These are phyloP conservation scores for Psophocarpus tetragonolobus DNA, from an alignment of 306 rosid species.

Conservation along the genomic window DNA sequence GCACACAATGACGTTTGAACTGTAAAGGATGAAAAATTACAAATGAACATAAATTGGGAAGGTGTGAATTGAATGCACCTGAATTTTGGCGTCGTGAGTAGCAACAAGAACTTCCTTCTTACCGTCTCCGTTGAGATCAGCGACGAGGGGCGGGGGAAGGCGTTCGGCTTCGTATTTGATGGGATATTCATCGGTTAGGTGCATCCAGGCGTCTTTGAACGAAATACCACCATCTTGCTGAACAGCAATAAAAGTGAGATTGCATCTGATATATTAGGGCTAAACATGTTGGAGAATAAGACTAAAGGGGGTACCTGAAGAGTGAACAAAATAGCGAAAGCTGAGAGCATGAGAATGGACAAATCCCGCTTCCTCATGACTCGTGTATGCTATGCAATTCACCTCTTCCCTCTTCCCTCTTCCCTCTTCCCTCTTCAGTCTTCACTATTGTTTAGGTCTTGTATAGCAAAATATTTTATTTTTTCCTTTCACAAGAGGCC, in stretches of 20 bases:
- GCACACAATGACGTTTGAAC: background rate
- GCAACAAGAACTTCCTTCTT: slow-evolving; percentile 92
- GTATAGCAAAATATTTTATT: too few species aligned
- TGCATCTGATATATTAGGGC: slow-evolving; percentile 30
- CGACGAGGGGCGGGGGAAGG: slow-evolving; percentile 89
- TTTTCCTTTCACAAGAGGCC: too few species aligned
- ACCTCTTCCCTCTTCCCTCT: background rate
- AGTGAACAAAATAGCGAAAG: slow-evolving; percentile 97
- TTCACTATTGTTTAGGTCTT: too few species aligned
- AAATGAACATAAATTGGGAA: background rate
- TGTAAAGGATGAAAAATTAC: background rate
- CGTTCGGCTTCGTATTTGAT: slow-evolving; percentile 93
- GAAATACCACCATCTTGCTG: slow-evolving; percentile 97
- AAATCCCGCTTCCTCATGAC: slow-evolving; percentile 98
- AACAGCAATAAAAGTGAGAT: slow-evolving; percentile 18
- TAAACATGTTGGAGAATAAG: background rate
- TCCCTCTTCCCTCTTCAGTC: background rate
- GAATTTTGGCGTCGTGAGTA: slow-evolving; percentile 94
- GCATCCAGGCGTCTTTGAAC: slow-evolving; percentile 96
- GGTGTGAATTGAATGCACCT: slow-evolving; percentile 45
- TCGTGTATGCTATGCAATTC: background rate
- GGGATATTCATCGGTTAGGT: slow-evolving; percentile 84
- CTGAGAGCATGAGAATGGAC: slow-evolving; percentile 95
- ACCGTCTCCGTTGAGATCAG: slow-evolving; percentile 97
- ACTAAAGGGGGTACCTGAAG: slow-evolving; percentile 63